Conservation (phyloP, 371 early-diverging fungal species). For the Apophysomyces elegans region DNA sequence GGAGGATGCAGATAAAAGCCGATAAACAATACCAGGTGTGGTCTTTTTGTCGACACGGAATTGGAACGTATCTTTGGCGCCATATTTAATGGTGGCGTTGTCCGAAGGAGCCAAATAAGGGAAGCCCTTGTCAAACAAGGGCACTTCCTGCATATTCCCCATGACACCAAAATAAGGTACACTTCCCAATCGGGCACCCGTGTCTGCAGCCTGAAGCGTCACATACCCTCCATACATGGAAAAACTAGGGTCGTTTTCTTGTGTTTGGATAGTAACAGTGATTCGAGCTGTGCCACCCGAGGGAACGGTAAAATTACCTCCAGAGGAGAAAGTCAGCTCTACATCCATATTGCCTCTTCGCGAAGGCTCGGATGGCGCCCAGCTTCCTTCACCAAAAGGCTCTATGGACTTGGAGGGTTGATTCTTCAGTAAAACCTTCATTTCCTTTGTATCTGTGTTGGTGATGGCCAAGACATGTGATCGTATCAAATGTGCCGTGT, state of each 20-base stretch:
- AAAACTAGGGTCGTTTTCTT: conserved; percentile 20
- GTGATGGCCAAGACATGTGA: conserved; percentile 49
- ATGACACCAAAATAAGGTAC: conserved; percentile 65
- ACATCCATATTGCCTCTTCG: conserved; percentile 32
- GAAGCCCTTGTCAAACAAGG: conserved; percentile 40
- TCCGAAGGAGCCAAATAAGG: conserved; percentile 31
- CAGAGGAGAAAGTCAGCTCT: conserved; percentile 34
- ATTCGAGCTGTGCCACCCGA: conserved; percentile 42
- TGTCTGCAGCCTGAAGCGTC: conserved; percentile 10
- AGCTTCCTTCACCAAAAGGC: conserved; percentile 30
- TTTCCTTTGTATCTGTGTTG: conserved; percentile 52
- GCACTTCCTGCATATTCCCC: conserved; percentile 50
- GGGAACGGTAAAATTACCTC: conserved; percentile 27
- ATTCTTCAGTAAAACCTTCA: conserved; percentile 36
- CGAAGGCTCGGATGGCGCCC: conserved; percentile 23
- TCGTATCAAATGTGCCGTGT: conserved; percentile 48
- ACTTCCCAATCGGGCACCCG: conserved; percentile 28
- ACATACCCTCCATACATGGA: conserved; percentile 53
- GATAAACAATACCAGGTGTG: conserved; percentile 24
- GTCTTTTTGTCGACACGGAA: conserved; percentile 13
- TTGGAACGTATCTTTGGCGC: conserved; percentile 14
- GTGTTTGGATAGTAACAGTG: conserved; percentile 37
- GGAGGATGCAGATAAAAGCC: conserved; percentile 24
- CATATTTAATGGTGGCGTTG: conserved; percentile 15
- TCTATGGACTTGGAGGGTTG: conserved; percentile 17